Evolutionary conservation across 1,139 yeast genomes (phyloP).

Genomic region (Hyphopichia burtonii): DNA sequence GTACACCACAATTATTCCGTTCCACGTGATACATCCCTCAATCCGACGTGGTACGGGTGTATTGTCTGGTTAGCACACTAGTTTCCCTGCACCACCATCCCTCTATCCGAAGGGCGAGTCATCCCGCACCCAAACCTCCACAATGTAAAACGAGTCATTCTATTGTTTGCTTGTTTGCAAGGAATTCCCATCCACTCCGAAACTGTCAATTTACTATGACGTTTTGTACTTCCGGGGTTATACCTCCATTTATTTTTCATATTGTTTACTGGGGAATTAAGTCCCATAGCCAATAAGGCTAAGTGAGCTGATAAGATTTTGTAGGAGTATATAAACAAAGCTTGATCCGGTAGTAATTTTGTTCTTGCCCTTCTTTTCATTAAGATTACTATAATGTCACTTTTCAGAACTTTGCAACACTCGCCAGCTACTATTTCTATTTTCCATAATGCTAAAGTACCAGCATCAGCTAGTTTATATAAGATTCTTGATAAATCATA

Average conservation of each 20-base stretch:
- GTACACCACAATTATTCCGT: no score
- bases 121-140: not conserved
- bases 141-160: not conserved
- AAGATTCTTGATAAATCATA: constrained; percentile 33
- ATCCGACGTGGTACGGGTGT: not conserved
- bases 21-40: not conserved
- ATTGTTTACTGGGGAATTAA: no score
- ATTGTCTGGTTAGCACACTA: no score
- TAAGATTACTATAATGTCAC: constrained; percentile 22
- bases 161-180: not conserved
- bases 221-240: constrained; percentile 3
- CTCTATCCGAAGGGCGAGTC: not conserved
- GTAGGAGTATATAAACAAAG: not conserved
- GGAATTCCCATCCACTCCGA: not conserved
- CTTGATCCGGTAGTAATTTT: not conserved
- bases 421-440: constrained; percentile 45
- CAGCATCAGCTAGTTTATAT: constrained; percentile 33
- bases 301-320: constrained; percentile 1
- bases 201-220: not conserved
- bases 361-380: no score
- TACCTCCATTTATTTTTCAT: not conserved
- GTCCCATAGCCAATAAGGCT: not conserved
- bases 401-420: constrained; percentile 44
- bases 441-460: constrained; percentile 40
- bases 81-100: not conserved